These are phyloP conservation scores for Beauveria sp. DNA, from an alignment of 2,329 filamentous ascomycete genomes.

Conservation along the genomic window DNA sequence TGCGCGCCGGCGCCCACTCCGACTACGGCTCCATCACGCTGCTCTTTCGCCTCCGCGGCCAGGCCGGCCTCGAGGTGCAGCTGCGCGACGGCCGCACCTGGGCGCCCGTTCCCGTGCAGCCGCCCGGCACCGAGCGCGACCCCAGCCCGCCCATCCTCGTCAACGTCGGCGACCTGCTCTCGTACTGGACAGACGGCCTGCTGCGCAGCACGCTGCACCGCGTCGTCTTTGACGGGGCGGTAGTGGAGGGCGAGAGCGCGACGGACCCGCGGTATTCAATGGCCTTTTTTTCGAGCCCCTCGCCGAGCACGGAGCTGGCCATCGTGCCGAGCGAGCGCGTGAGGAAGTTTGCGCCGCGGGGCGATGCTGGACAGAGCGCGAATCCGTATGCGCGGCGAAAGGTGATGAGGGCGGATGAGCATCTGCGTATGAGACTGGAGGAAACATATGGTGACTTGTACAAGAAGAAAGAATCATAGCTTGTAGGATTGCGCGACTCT, in stretches of 20 bases:
- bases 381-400: constrained; percentile 45
- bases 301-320: constrained; percentile 42
- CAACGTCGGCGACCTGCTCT: constrained; percentile 62
- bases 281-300: constrained; percentile 62
- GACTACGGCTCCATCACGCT: constrained; percentile 70
- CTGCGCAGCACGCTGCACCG: constrained; percentile 83
- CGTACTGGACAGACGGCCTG: constrained; percentile 86
- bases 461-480: constrained; percentile 26
- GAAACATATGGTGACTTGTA: constrained; percentile 53
- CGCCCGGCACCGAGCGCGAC: constrained; percentile 50
- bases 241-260: constrained; percentile 37
- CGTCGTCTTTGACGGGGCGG: constrained; percentile 58
- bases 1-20: constrained; percentile 85
- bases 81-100: constrained; percentile 42
- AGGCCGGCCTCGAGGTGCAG: constrained; percentile 79
- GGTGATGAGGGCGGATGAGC: constrained; percentile 56
- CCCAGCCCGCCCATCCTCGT: constrained; percentile 69
- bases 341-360: constrained; percentile 28
- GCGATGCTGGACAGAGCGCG: constrained; percentile 15
- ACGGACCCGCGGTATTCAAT: constrained; percentile 54
- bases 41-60: constrained; percentile 80
- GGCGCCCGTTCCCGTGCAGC: constrained; percentile 61
- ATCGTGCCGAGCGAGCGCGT: constrained; percentile 55
- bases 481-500: neutral
- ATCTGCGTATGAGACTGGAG: constrained; percentile 52